A percentile compares a stretch with the other conserved stretches of the same genome.
Evolutionary conservation across 352 stramenopile genomes (phyloP).

Genomic region (Thraustochytrium sp.): DNA sequence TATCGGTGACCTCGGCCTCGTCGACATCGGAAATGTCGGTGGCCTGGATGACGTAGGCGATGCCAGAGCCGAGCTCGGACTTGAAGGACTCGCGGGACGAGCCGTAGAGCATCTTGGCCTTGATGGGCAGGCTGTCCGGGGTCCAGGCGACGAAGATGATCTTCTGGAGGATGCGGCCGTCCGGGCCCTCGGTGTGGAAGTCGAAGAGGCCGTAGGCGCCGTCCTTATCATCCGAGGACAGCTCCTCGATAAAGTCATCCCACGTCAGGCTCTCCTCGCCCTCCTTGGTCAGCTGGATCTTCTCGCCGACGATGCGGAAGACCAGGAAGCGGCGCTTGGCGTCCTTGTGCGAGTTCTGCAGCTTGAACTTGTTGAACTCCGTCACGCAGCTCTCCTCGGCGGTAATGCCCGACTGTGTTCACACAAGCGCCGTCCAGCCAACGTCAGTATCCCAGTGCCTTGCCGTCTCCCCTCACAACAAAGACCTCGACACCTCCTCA

Average conservation of each 20-base stretch:
- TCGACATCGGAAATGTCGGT: background rate
- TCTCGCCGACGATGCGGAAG: slow-evolving; percentile 1
- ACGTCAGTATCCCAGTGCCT: background rate
- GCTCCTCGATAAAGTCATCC: background rate
- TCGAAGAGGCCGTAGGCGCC: slow-evolving; percentile 21
- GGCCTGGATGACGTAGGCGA: too few species aligned
- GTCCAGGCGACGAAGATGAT: slow-evolving; percentile 1
- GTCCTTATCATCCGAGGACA: background rate
- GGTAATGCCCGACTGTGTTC: slow-evolving; percentile 22
- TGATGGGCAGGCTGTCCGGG: background rate
- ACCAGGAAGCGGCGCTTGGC: slow-evolving; percentile 30
- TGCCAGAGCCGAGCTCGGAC: background rate
- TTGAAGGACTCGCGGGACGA: background rate
- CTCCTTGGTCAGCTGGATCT: background rate
- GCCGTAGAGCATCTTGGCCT: slow-evolving; percentile 33
- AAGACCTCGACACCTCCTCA: too few species aligned
- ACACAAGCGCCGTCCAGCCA: too few species aligned
- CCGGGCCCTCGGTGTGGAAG: background rate
- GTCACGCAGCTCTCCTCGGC: slow-evolving; percentile 14
- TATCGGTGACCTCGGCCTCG: background rate
- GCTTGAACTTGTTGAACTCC: slow-evolving; percentile 45
- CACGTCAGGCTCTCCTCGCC: background rate
- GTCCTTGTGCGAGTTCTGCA: slow-evolving; percentile 36
- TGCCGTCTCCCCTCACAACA: too few species aligned
- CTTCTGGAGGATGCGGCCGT: background rate